phyloP scores from a whole-genome alignment of 192 early-diverging fungal genomes.

The Polychytrium aggregatum region DNA sequence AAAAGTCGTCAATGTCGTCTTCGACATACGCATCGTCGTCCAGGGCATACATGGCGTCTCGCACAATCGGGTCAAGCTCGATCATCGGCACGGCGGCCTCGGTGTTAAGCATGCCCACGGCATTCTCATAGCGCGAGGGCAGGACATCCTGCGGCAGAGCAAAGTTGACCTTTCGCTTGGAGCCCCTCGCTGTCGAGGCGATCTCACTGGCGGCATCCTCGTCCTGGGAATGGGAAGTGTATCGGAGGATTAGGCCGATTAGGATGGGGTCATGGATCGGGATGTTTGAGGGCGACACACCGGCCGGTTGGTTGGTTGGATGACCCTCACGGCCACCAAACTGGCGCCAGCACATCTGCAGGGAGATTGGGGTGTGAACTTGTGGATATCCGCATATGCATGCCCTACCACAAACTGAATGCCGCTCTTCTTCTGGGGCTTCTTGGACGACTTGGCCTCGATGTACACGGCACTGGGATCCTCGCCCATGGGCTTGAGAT shows the following conservation, averaged over 20 bases:
- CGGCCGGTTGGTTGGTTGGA: too few species aligned
- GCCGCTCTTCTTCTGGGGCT: conserved; percentile 34
- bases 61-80: conserved; percentile 67
- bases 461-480: conserved; percentile 68
- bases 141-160: conserved; percentile 63
- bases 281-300: too few species aligned
- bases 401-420: conserved; percentile 30
- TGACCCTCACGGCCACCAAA: too few species aligned
- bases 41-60: conserved; percentile 84
- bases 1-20: conserved; percentile 73
- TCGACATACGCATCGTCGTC: conserved; percentile 85
- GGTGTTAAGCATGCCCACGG: conserved; percentile 60
- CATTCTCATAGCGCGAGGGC: conserved; percentile 59
- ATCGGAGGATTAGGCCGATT: too few species aligned
- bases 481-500: conserved; percentile 72
- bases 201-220: conserved; percentile 14
- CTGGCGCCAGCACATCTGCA: too few species aligned
- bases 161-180: conserved; percentile 32
- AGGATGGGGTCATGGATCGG: too few species aligned
- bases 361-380: too few species aligned
- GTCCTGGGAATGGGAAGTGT: conserved; percentile 14
- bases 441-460: conserved; percentile 43
- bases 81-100: conserved; percentile 43
- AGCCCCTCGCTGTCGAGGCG: background rate
- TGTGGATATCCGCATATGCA: too few species aligned